Percentiles rank a stretch among this genome's conserved stretches.
Conservation (phyloP, 805 yeast genomes). For the Hanseniaspora occidentalis region DNA sequence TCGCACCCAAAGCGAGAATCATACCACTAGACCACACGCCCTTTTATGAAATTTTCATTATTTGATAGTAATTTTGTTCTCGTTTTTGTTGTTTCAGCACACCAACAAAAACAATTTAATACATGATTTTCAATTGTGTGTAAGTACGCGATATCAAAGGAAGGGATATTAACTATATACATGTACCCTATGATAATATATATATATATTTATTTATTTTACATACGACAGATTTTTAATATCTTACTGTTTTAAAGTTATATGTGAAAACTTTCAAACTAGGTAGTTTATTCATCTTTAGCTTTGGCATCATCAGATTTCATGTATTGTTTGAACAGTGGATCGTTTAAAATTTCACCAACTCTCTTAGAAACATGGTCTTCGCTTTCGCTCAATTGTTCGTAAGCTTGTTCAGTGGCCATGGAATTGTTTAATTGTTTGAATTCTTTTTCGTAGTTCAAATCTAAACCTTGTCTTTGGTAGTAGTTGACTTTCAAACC, state of each 20-base stretch:
- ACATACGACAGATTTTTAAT: too few relatives aligned
- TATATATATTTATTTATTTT: neutral
- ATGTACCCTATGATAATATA: neutral
- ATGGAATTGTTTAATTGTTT: constrained; percentile 4
- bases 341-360: neutral
- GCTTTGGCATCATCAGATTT: neutral
- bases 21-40: constrained; percentile 31
- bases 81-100: neutral
- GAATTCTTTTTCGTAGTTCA: constrained; percentile 9
- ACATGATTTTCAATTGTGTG: neutral
- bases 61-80: neutral
- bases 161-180: neutral
- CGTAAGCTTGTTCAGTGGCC: neutral
- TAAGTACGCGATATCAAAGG: neutral
- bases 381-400: neutral
- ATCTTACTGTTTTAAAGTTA: too few relatives aligned
- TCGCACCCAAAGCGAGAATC: constrained; percentile 36
- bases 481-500: constrained; percentile 67
- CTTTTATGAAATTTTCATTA: constrained; percentile 6
- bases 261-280: too few relatives aligned
- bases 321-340: neutral
- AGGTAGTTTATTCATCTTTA: neutral
- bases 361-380: neutral
- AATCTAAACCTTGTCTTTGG: constrained; percentile 37
- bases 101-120: neutral